Conservation (phyloP, 2,329 filamentous ascomycete species). For the Fusarium poae region DNA sequence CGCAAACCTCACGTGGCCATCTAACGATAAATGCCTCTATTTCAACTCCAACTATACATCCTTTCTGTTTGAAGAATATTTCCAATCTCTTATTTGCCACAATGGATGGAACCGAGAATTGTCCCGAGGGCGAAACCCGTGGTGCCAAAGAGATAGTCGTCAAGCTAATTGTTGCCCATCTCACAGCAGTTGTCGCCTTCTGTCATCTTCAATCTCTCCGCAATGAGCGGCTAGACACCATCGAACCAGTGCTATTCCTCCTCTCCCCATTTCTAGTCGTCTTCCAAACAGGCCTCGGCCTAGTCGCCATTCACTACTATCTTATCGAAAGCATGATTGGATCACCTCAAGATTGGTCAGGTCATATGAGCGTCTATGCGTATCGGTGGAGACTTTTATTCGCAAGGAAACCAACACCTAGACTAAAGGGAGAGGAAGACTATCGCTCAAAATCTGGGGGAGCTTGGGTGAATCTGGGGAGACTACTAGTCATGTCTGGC, state of each 20-base stretch:
- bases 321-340: not conserved
- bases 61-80: not conserved
- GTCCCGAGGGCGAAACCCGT: conserved; percentile 2
- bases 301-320: not conserved
- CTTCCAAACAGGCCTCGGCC: conserved; percentile 1
- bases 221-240: conserved; percentile 18
- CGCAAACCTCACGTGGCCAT: not conserved
- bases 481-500: not conserved
- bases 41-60: not conserved
- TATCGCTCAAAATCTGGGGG: not conserved
- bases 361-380: not conserved
- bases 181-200: conserved; percentile 16
- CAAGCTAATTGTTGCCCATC: conserved; percentile 26
- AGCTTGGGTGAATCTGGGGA: conserved; percentile 7
- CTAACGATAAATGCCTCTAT: not conserved
- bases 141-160: conserved; percentile 14
- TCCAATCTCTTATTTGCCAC: not conserved
- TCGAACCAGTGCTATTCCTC: conserved; percentile 27
- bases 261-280: conserved; percentile 12
- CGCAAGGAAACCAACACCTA: not conserved
- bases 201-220: conserved; percentile 25
- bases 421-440: fast-evolving
- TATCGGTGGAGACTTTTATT: conserved; percentile 15
- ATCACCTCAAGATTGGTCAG: not conserved
- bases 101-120: not conserved